Conservation (phyloP, 306 rosid genomes). For the Ceratonia siliqua region DNA sequence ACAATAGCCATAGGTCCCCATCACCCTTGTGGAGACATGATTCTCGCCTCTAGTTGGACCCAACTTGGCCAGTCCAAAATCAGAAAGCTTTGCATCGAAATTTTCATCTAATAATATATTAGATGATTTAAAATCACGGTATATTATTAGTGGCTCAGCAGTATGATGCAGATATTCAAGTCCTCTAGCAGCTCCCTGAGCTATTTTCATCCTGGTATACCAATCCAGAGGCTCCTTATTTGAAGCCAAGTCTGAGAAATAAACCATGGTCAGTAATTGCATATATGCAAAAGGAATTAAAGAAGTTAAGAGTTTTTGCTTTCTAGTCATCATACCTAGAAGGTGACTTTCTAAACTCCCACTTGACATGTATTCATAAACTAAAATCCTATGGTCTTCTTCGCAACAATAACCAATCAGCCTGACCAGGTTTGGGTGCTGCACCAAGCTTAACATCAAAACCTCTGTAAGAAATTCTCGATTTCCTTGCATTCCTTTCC, state of each 20-base stretch:
- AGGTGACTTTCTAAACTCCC: conserved; percentile 53
- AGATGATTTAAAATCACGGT: conserved; percentile 52
- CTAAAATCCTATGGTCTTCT: conserved; percentile 47
- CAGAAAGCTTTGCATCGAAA: conserved; percentile 52
- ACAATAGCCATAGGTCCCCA: conserved; percentile 63
- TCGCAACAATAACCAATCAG: conserved; percentile 52
- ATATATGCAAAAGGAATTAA: neutral
- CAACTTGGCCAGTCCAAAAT: conserved; percentile 58
- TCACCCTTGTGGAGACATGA: conserved; percentile 52
- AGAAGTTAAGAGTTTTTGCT: neutral
- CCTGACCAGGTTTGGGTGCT: conserved; percentile 49
- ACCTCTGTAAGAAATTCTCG: conserved; percentile 57
- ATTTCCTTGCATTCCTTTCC: conserved; percentile 49
- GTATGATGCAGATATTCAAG: conserved; percentile 55
- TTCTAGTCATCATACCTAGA: conserved; percentile 32
- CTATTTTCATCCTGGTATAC: conserved; percentile 53
- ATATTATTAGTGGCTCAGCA: conserved; percentile 47
- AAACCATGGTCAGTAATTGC: neutral
- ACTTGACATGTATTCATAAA: conserved; percentile 50
- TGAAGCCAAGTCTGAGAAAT: conserved; percentile 27
- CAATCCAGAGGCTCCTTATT: conserved; percentile 40
- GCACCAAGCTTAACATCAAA: conserved; percentile 49
- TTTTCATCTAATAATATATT: conserved; percentile 45
- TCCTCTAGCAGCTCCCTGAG: conserved; percentile 56
- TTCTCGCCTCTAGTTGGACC: conserved; percentile 45